phyloP scores from a whole-genome alignment of 1,139 yeast genomes.

The Geotrichum carabidarum region DNA sequence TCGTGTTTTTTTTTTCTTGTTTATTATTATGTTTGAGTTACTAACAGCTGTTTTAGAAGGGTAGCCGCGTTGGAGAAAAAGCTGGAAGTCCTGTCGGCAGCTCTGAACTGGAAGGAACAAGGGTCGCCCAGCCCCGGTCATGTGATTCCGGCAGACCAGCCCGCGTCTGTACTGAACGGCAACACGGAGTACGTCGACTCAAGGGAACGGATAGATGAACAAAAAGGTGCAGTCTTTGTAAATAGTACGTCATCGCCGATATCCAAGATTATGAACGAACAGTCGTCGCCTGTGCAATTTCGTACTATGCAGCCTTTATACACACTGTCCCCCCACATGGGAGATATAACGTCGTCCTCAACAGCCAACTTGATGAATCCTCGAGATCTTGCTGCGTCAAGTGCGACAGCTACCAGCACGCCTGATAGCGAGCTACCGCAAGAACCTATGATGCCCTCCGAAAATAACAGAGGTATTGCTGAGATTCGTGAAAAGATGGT shows the following conservation, averaged over 20 bases:
- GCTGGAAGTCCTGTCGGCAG: constrained; percentile 35
- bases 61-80: constrained; percentile 39
- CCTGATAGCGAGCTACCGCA: neutral
- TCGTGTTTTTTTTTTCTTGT: neutral
- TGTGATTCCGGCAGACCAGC: neutral
- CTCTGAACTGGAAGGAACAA: constrained; percentile 19
- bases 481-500: constrained; percentile 33
- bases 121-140: neutral
- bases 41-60: constrained; percentile 21
- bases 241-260: neutral
- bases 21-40: neutral
- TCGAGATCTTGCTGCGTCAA: neutral
- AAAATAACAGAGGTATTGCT: constrained; percentile 20
- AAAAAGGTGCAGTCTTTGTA: neutral
- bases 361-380: neutral
- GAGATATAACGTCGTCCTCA: neutral
- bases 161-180: neutral
- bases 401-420: neutral
- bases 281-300: neutral
- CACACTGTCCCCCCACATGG: neutral
- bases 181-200: neutral
- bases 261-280: neutral
- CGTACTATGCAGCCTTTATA: neutral
- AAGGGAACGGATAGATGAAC: neutral
- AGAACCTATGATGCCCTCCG: neutral